Conservation (phyloP, 1,284 basidiomycete genomes). For the Tremellales sp. region DNA sequence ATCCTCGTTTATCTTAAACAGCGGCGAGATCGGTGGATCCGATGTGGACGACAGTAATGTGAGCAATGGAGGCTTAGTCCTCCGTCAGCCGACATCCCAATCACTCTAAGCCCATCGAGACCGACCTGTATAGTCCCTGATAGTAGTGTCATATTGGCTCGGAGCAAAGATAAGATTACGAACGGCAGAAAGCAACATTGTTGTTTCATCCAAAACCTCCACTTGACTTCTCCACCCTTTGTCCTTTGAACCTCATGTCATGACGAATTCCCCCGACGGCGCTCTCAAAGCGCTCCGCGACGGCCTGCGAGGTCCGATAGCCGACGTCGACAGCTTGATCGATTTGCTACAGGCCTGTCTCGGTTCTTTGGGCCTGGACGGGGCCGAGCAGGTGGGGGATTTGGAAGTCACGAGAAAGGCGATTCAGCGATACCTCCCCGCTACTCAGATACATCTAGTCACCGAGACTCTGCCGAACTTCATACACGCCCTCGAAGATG, state of each 20-base stretch:
- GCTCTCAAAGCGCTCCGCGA: slow-evolving; percentile 28
- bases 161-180: not conserved
- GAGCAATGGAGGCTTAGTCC: slow-evolving; percentile 59
- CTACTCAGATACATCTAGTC: slow-evolving; percentile 29
- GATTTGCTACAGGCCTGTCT: slow-evolving; percentile 15
- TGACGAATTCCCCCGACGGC: no score
- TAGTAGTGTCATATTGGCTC: slow-evolving; percentile 17
- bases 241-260: no score
- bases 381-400: no score
- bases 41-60: slow-evolving; percentile 75
- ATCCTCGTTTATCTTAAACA: slow-evolving; percentile 60
- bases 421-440: slow-evolving; percentile 25
- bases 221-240: no score
- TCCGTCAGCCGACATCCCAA: not conserved
- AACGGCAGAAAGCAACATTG: not conserved
- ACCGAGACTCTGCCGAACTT: slow-evolving; percentile 61
- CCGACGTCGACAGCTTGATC: slow-evolving; percentile 22
- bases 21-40: slow-evolving; percentile 56
- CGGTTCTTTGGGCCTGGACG: no score
- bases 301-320: slow-evolving; percentile 22
- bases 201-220: no score
- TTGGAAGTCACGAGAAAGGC: slow-evolving; percentile 8
- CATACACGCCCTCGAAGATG: slow-evolving; percentile 56
- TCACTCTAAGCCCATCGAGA: not conserved
- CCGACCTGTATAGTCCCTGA: slow-evolving; percentile 26